Base-by-base conservation (phyloP, 1,284 basidiomycete species). In the Uromyces viciae-fabae region DNA sequence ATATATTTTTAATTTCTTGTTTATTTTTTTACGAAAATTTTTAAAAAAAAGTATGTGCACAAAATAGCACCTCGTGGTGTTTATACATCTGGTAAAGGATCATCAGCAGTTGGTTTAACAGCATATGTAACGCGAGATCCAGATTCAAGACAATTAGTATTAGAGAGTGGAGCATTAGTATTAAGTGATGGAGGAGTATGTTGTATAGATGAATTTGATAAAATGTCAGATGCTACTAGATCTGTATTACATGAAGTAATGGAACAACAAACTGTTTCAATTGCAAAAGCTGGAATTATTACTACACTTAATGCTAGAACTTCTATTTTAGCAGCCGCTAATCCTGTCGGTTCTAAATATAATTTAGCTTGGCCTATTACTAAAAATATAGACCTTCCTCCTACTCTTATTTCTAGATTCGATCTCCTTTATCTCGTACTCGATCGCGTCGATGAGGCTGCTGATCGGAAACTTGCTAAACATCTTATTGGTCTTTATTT, bases 211-310 rank as follows among this genome's bases (percentile, higher is more conserved):
- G 96, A 98, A 87, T 99, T 99, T 84, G 97, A 99, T 88, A 99
- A 99, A 87, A 99, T 99, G 96, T 93, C 93, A 0, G 96, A 99
- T 84, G 91, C 94, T 0, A 98, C 96, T 11, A 90, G 97, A 69
- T 95, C 93, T 86, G 97, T 98, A 0, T 88, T 99, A 73, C 96
- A 99, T 86, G 97, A 99, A 92, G 97, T 98, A 54, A 99, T 99
- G 96, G 96, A 99, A 90, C 96, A 99, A 91, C 96, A 99, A 92
- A 99, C 96, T 0, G 95, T 99, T 2, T 98, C 95, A 1, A 96
- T 99, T 82, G 97, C 97, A n/a, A 99, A 99, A 87, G 96, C 96
- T 0, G 97, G 97, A 14, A 99, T 99, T 85, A 99, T 98, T 86
- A 99, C 96, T 0, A 98, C 97, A 0, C 89, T 99, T 82, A 99